These are phyloP conservation scores for Sporothrix dimorphospora DNA, from an alignment of 2,329 filamentous ascomycete genomes.

Conservation along the genomic window DNA sequence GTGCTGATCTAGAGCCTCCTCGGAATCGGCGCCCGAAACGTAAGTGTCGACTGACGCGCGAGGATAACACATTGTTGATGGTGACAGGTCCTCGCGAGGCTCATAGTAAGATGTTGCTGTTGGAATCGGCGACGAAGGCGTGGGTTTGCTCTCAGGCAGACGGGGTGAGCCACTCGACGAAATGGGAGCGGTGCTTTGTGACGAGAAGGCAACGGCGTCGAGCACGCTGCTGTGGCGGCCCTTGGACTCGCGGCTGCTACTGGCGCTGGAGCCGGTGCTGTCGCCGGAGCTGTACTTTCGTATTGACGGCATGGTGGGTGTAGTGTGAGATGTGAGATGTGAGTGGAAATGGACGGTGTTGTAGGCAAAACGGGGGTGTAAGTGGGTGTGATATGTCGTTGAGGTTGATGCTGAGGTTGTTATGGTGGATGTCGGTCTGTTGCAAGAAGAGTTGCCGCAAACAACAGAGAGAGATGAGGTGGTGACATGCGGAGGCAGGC, in stretches of 20 bases:
- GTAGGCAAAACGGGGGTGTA: background rate
- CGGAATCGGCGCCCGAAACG: slow-evolving; percentile 70
- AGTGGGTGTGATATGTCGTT: background rate
- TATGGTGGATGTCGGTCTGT: slow-evolving; percentile 4
- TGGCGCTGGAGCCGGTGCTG: slow-evolving; percentile 32
- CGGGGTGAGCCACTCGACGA: slow-evolving; percentile 47
- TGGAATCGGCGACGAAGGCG: slow-evolving; percentile 31
- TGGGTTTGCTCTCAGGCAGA: slow-evolving; percentile 43
- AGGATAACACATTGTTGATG: slow-evolving; percentile 49
- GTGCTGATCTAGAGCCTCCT: slow-evolving; percentile 54
- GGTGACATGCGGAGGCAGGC: slow-evolving; percentile 15
- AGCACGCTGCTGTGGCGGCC: slow-evolving; percentile 49
- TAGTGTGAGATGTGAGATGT: slow-evolving; percentile 16
- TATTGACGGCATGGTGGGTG: slow-evolving; percentile 39
- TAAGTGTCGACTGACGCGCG: slow-evolving; percentile 77
- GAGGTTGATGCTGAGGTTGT: background rate
- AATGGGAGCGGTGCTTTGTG: slow-evolving; percentile 51
- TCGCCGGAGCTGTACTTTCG: slow-evolving; percentile 40
- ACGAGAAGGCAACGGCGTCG: slow-evolving; percentile 44
- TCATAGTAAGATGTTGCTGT: slow-evolving; percentile 23
- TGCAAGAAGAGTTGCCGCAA: background rate
- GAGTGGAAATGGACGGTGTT: background rate
- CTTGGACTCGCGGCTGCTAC: slow-evolving; percentile 42
- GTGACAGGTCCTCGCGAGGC: slow-evolving; percentile 44
- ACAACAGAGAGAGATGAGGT: background rate